Conservation (phyloP, 1,284 basidiomycete genomes). For the Trichosporon sp. region DNA sequence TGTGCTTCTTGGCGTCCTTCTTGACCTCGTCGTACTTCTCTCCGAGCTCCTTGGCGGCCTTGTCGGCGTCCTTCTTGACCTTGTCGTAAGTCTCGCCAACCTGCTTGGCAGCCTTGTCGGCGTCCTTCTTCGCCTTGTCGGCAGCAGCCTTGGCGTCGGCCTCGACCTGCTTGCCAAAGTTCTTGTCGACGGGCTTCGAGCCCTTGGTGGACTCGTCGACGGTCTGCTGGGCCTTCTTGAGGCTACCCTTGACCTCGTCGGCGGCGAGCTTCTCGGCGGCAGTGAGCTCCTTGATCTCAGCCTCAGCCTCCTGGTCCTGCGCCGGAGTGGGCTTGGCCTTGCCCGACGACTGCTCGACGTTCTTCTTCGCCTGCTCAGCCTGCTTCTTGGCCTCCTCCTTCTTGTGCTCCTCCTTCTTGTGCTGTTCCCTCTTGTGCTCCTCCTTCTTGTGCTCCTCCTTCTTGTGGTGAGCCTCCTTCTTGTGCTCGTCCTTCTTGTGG, state of each 20-base stretch:
- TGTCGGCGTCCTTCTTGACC: constrained; percentile 40
- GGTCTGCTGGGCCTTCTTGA: not conserved
- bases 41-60: constrained; percentile 49
- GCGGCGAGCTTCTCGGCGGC: not conserved
- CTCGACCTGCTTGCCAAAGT: constrained; percentile 3
- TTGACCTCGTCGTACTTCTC: constrained; percentile 51
- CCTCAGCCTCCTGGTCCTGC: not conserved
- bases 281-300: not conserved
- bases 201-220: not conserved
- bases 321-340: not conserved
- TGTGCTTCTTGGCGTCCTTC: not conserved
- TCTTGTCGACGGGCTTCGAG: not conserved
- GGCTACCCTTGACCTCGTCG: not conserved
- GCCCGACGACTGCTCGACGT: not conserved
- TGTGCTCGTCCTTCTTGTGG: constrained; percentile 45
- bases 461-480: not conserved
- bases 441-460: not conserved
- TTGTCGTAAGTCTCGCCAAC: not conserved
- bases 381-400: not conserved
- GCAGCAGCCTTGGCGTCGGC: not conserved
- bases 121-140: not conserved
- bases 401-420: not conserved
- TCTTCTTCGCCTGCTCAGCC: not conserved
- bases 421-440: not conserved
- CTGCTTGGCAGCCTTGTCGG: not conserved